Evolutionary conservation across 2,329 filamentous ascomycete genomes (phyloP).

Genomic region (Fusarium buxicola): DNA sequence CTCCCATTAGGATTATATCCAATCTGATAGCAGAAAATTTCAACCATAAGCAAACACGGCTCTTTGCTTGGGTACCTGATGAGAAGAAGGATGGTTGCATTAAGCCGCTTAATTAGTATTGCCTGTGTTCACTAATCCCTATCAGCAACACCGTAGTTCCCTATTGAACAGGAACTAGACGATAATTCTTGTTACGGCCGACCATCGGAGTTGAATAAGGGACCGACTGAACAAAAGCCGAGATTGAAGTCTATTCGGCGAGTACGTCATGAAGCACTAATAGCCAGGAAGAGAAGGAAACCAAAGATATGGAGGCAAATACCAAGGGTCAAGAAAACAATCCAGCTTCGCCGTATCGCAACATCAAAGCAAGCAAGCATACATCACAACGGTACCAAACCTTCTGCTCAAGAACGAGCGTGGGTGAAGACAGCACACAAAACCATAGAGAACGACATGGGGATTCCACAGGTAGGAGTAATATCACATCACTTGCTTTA

Average conservation of each 20-base stretch:
- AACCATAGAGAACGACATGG: not conserved
- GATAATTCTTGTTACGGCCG: not conserved
- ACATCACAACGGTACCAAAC: not conserved
- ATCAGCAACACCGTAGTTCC: not conserved
- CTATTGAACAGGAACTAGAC: not conserved
- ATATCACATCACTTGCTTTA: slow-evolving; percentile 47
- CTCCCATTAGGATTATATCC: too few relatives aligned
- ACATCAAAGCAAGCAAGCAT: not conserved
- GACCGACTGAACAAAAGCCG: not conserved
- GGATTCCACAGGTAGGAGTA: slow-evolving; percentile 25
- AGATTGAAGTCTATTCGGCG: not conserved
- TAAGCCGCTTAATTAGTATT: not conserved
- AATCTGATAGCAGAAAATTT: not conserved
- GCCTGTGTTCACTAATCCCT: not conserved
- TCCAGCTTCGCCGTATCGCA: not conserved
- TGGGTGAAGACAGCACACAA: not conserved
- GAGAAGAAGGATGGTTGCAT: not conserved
- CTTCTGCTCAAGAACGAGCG: not conserved
- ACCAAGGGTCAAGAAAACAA: not conserved
- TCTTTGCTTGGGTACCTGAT: too few relatives aligned
- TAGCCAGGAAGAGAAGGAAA: not conserved
- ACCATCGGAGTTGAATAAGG: slow-evolving; percentile 7
- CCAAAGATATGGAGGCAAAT: not conserved
- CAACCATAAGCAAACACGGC: too few relatives aligned
- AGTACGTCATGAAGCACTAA: not conserved